phyloP scores from a whole-genome alignment of 805 yeast species.

The Ogataea degrootiae region DNA sequence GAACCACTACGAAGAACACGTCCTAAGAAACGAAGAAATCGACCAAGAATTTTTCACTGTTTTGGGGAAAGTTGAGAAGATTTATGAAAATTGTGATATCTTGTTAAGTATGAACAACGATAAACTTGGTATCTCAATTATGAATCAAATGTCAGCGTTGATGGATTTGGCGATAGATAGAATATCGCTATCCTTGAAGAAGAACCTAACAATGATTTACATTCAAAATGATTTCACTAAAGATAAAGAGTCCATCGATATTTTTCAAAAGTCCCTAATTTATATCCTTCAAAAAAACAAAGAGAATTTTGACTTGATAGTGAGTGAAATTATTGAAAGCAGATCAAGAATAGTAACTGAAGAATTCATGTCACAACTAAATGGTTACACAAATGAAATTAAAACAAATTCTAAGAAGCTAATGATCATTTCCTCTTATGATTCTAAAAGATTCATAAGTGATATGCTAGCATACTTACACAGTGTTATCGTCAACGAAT shows the following conservation, averaged over 20 bases:
- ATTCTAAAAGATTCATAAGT: slow-evolving; percentile 77
- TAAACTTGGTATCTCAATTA: slow-evolving; percentile 57
- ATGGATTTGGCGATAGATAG: slow-evolving; percentile 52
- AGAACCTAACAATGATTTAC: slow-evolving; percentile 25
- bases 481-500: slow-evolving; percentile 79
- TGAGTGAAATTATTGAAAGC: slow-evolving; percentile 60
- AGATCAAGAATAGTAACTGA: slow-evolving; percentile 59
- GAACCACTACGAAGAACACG: slow-evolving; percentile 65
- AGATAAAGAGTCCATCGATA: slow-evolving; percentile 17
- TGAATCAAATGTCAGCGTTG: slow-evolving; percentile 50
- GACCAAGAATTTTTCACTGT: slow-evolving; percentile 50
- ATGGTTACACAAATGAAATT: slow-evolving; percentile 29
- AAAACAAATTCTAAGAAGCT: slow-evolving; percentile 31
- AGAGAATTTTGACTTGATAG: slow-evolving; percentile 52
- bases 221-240: slow-evolving; percentile 14
- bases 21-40: slow-evolving; percentile 43
- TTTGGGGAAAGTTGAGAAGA: slow-evolving; percentile 55
- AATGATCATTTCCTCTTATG: slow-evolving; percentile 64
- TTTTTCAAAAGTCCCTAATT: slow-evolving; percentile 28
- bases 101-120: slow-evolving; percentile 68
- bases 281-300: slow-evolving; percentile 34
- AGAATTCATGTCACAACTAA: slow-evolving; percentile 61
- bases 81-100: slow-evolving; percentile 64
- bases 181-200: slow-evolving; percentile 37
- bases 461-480: slow-evolving; percentile 88